Percentiles rank a stretch among this genome's conserved stretches.
Conservation (phyloP, 169 alveolate species). For the Perkinsus marinus region DNA sequence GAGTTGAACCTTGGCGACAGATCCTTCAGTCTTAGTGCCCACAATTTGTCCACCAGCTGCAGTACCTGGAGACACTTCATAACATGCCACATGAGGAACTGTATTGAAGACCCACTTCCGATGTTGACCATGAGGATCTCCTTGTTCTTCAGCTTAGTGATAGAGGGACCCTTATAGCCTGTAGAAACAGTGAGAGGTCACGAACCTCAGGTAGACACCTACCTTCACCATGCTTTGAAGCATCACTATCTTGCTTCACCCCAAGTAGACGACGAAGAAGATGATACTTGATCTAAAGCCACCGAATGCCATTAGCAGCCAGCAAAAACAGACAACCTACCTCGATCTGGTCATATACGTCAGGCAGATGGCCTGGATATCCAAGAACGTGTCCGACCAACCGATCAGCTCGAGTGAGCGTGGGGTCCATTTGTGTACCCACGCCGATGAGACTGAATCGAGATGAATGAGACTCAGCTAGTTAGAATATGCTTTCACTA, state of each 20-base stretch:
- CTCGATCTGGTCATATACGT: conserved; percentile 81
- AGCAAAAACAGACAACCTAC: conserved; percentile 7
- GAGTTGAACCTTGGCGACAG: conserved; percentile 37
- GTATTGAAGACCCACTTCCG: conserved; percentile 41
- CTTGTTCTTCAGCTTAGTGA: conserved; percentile 82
- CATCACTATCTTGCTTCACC: conserved; percentile 2
- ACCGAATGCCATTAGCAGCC: neutral
- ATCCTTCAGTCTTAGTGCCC: conserved; percentile 17
- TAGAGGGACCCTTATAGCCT: conserved; percentile 61
- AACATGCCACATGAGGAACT: neutral
- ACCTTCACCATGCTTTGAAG: neutral
- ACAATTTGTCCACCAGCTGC: conserved; percentile 4
- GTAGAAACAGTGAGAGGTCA: neutral
- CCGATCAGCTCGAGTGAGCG: conserved; percentile 89
- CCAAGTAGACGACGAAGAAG: conserved; percentile 41
- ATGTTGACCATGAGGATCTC: conserved; percentile 93
- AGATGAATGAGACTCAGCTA: neutral
- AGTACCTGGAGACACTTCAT: neutral
- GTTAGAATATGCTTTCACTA: neutral
- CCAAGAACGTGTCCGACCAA: conserved; percentile 94
- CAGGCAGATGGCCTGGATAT: conserved; percentile 85
- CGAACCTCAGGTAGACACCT: too few species aligned
- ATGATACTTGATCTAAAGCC: conserved; percentile 18
- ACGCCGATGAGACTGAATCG: conserved; percentile 64
- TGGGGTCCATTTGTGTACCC: conserved; percentile 94